Percentiles rank a stretch among this genome's conserved stretches.
These are phyloP conservation scores for Rhodamnia argentea DNA, from an alignment of 345 rosid genomes.

Conservation along the genomic window DNA sequence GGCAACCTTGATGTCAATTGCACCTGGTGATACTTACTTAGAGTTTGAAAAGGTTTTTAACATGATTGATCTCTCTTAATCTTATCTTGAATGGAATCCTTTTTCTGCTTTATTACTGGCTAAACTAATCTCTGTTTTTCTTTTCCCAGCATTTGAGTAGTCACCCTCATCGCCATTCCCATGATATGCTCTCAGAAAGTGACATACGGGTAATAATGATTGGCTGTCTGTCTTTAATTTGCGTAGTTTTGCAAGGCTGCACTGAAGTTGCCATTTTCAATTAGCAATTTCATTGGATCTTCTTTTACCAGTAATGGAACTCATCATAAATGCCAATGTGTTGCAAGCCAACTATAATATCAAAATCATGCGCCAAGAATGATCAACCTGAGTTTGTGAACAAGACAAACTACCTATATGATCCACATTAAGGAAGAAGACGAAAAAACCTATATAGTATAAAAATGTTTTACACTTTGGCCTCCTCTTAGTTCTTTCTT, in stretches of 20 bases:
- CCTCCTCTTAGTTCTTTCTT: background rate
- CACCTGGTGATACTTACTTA: conserved; percentile 54
- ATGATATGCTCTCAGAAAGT: conserved; percentile 69
- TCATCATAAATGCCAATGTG: background rate
- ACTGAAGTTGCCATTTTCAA: background rate
- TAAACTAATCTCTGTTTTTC: background rate
- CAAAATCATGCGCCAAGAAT: background rate
- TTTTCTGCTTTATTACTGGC: background rate
- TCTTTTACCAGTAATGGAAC: background rate
- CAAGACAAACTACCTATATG: background rate
- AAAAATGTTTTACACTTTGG: background rate
- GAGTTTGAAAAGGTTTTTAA: conserved; percentile 65
- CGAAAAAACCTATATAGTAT: background rate
- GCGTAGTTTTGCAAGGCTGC: background rate
- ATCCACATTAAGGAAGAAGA: background rate
- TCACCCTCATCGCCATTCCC: conserved; percentile 63
- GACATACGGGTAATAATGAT: conserved; percentile 53
- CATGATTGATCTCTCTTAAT: background rate
- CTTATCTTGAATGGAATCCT: background rate
- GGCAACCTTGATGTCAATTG: conserved; percentile 71
- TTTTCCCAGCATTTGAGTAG: conserved; percentile 46
- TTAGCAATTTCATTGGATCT: background rate
- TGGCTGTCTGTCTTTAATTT: background rate
- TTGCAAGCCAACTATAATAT: background rate
- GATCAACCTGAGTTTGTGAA: background rate